A percentile compares a stretch with the other conserved stretches of the same genome.
Conservation (phyloP, 2,329 filamentous ascomycete species). For the Trichophaea hybrida region DNA sequence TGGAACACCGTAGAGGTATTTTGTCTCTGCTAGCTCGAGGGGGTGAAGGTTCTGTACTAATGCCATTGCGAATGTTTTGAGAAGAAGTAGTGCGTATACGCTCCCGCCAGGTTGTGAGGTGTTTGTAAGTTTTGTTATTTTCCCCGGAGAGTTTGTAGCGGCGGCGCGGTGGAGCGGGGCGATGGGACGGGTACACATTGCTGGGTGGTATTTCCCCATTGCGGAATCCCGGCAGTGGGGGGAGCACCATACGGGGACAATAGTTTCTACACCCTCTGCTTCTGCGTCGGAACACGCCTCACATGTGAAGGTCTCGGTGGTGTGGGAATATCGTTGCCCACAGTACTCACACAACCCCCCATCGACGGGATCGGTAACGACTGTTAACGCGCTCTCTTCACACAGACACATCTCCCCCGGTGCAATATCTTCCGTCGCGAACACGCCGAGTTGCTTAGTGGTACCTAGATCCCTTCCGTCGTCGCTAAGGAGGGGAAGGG, state of each 20-base stretch:
- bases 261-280: not conserved
- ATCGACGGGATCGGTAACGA: conserved; percentile 34
- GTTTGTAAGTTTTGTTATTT: conserved; percentile 9
- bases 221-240: conserved; percentile 45
- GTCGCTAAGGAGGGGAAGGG: conserved; percentile 55
- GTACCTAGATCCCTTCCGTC: conserved; percentile 23
- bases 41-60: conserved; percentile 47
- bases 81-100: conserved; percentile 48
- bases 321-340: not conserved
- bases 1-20: conserved; percentile 54
- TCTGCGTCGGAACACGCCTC: conserved; percentile 45
- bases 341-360: conserved; percentile 26
- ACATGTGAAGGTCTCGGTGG: conserved; percentile 35
- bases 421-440: conserved; percentile 66
- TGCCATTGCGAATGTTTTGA: conserved; percentile 49
- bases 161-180: conserved; percentile 50
- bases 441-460: conserved; percentile 69
- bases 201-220: conserved; percentile 46
- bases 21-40: conserved; percentile 48
- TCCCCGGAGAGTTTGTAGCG: conserved; percentile 31
- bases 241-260: conserved; percentile 45
- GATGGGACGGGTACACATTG: conserved; percentile 51
- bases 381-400: conserved; percentile 71
- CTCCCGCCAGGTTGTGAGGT: conserved; percentile 28
- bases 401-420: conserved; percentile 62